Percentiles rank a stretch among this genome's conserved stretches.
These are phyloP conservation scores for Imleria badia DNA, from an alignment of 768 basidiomycete species.

Conservation along the genomic window DNA sequence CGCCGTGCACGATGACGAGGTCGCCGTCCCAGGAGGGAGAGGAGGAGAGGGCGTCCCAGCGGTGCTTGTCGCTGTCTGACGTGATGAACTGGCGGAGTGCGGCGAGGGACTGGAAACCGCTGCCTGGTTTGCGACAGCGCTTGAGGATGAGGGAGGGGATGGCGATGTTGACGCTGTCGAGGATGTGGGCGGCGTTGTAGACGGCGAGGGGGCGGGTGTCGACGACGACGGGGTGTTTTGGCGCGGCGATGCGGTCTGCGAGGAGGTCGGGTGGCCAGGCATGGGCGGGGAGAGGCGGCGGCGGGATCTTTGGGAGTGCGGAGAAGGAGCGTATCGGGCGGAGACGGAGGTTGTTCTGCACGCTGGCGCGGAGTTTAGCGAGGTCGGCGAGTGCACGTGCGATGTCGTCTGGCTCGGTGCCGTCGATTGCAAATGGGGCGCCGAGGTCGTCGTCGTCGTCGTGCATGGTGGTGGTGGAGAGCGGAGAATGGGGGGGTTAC, in stretches of 20 bases:
- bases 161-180: conserved; percentile 76
- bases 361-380: conserved; percentile 65
- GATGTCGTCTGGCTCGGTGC: conserved; percentile 50
- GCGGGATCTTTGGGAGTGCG: conserved; percentile 47
- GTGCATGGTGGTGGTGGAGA: conserved; percentile 20
- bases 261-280: conserved; percentile 45
- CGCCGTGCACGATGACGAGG: conserved; percentile 68
- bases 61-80: conserved; percentile 66
- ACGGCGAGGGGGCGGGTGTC: conserved; percentile 76
- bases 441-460: conserved; percentile 30
- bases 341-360: conserved; percentile 74
- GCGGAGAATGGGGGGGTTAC: conserved; percentile 21
- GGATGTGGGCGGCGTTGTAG: conserved; percentile 64
- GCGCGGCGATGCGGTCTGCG: conserved; percentile 48
- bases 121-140: conserved; percentile 71
- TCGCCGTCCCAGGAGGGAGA: conserved; percentile 66
- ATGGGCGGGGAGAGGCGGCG: conserved; percentile 40
- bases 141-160: conserved; percentile 91
- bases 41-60: conserved; percentile 65
- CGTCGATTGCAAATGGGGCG: conserved; percentile 17
- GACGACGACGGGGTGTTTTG: conserved; percentile 63
- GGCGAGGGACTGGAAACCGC: conserved; percentile 63
- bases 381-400: conserved; percentile 66
- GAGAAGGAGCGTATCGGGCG: conserved; percentile 69
- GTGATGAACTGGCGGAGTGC: conserved; percentile 80